phyloP scores from a whole-genome alignment of 176 grass and related monocot genomes.

The Bothriochloa decipiens region DNA sequence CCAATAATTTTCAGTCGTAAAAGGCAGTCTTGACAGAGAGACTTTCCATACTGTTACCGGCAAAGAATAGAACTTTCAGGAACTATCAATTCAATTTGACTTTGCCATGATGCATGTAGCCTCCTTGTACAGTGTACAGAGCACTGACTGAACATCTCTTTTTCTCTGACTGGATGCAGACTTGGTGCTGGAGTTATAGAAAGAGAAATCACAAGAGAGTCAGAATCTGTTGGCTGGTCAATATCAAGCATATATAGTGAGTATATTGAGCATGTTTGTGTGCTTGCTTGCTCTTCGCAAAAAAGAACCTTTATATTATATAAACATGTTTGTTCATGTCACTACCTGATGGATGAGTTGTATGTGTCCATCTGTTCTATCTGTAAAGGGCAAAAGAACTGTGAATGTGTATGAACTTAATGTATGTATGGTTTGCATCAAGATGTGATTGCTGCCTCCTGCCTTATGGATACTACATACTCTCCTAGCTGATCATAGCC shows the following conservation, averaged over 20 bases:
- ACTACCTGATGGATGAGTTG: conserved; percentile 39
- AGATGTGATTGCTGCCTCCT: conserved; percentile 37
- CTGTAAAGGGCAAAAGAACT: conserved; percentile 27
- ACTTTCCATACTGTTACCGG: conserved; percentile 36
- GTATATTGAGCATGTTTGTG: conserved; percentile 32
- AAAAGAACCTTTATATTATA: background rate
- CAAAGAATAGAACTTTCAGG: conserved; percentile 21
- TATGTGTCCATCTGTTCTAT: conserved; percentile 38
- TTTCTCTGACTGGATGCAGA: conserved; percentile 57
- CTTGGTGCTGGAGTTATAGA: conserved; percentile 94
- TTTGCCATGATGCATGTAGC: conserved; percentile 1
- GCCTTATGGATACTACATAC: background rate
- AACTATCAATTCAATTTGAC: conserved; percentile 6
- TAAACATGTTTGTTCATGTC: conserved; percentile 30
- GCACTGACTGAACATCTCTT: background rate
- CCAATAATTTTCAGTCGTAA: conserved; percentile 22
- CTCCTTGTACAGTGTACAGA: background rate
- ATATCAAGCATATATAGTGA: conserved; percentile 39
- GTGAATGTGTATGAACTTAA: conserved; percentile 39
- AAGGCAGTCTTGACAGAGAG: conserved; percentile 22
- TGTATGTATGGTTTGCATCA: conserved; percentile 48
- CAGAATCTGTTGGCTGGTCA: conserved; percentile 37
- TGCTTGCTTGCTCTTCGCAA: conserved; percentile 18
- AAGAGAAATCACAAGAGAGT: conserved; percentile 10
- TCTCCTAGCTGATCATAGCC: background rate